A percentile compares a stretch with the other conserved stretches of the same genome.
phyloP scores from a whole-genome alignment of 768 basidiomycete genomes.

The Coprinellus aureogranulatus region DNA sequence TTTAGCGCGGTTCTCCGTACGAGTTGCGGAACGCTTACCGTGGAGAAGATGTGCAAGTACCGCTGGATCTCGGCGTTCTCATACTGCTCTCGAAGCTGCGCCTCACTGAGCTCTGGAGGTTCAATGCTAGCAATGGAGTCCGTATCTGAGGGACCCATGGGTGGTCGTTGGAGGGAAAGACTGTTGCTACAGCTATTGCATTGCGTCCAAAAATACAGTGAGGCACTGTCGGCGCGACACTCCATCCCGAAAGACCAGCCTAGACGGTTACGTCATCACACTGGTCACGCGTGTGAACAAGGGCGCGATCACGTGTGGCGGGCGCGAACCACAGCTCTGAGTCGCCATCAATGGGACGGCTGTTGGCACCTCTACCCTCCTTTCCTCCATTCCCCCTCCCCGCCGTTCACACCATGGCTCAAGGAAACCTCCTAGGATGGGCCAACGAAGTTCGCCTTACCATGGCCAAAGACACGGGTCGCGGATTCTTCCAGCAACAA shows the following conservation, averaged over 20 bases:
- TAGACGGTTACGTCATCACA: background rate
- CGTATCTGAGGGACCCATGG: background rate
- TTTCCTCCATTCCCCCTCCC: background rate
- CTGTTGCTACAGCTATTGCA: too few relatives aligned
- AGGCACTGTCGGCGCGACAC: too few relatives aligned
- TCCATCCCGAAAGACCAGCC: background rate
- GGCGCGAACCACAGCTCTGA: background rate
- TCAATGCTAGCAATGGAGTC: background rate
- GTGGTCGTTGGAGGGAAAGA: background rate
- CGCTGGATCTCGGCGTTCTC: constrained; percentile 64
- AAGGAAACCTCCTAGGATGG: constrained; percentile 64
- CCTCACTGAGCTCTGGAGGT: constrained; percentile 42
- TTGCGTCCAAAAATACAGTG: too few relatives aligned
- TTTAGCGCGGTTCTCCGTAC: background rate
- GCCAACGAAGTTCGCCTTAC: constrained; percentile 60
- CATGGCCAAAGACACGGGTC: constrained; percentile 72
- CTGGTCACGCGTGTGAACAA: background rate
- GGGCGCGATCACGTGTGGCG: background rate
- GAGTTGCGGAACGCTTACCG: constrained; percentile 35
- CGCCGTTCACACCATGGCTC: constrained; percentile 32
- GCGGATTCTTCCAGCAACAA: constrained; percentile 68
- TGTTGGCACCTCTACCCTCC: constrained; percentile 3
- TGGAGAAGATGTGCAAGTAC: constrained; percentile 59
- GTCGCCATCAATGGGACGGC: background rate
- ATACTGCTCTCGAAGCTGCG: constrained; percentile 54